phyloP scores from a whole-genome alignment of 495 filamentous ascomycete species.

The Trichoderma parareesei region DNA sequence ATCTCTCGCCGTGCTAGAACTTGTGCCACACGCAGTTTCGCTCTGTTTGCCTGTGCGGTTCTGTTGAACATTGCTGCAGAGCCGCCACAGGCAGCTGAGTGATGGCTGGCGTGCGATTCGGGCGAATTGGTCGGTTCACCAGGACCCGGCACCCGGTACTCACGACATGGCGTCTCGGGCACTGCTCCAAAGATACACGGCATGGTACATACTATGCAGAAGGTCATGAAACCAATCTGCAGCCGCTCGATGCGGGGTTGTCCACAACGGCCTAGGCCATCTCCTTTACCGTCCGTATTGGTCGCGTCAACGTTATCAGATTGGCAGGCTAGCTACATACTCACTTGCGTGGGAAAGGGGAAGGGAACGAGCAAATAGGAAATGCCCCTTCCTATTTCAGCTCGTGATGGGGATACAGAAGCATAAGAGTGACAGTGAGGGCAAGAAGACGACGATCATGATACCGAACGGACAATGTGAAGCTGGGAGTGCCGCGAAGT shows the following conservation, averaged over 20 bases:
- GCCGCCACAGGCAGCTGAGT: constrained; percentile 2
- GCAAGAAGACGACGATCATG: too few relatives aligned
- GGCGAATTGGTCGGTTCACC: not conserved
- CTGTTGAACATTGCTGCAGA: not conserved
- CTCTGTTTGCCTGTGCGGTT: not conserved
- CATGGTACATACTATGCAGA: not conserved
- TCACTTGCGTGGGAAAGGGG: too few relatives aligned
- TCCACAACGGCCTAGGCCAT: not conserved
- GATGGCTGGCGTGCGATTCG: not conserved
- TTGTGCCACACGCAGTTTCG: not conserved
- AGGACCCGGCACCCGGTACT: constrained; percentile 5
- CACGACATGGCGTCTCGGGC: not conserved
- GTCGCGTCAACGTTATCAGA: too few relatives aligned
- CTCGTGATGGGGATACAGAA: too few relatives aligned
- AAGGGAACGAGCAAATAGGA: too few relatives aligned
- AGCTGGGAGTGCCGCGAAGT: too few relatives aligned
- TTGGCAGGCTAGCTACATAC: too few relatives aligned
- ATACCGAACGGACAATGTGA: too few relatives aligned
- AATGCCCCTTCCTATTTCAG: too few relatives aligned
- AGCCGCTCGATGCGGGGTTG: constrained; percentile 4
- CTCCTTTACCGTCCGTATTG: not conserved
- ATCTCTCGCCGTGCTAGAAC: not conserved
- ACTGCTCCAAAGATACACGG: not conserved
- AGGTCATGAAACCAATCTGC: not conserved
- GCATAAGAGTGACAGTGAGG: too few relatives aligned